phyloP scores from a whole-genome alignment of 2,329 filamentous ascomycete species.

The Aspergillus fischeri region DNA sequence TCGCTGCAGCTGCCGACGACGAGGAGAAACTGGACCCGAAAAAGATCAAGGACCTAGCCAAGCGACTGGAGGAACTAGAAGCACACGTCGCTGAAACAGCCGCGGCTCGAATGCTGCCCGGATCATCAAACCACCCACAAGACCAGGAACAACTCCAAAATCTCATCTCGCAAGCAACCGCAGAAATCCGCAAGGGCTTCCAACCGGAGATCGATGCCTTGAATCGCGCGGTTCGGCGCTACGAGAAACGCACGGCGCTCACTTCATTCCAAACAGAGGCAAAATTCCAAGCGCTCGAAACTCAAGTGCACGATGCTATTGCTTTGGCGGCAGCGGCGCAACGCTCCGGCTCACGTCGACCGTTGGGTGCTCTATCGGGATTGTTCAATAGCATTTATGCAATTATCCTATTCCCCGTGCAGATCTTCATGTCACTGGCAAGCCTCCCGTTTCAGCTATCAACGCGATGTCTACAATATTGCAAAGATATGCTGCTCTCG shows the following conservation, averaged over 20 bases:
- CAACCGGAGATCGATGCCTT: slow-evolving; percentile 83
- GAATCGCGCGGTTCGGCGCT: slow-evolving; percentile 81
- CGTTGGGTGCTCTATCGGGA: slow-evolving; percentile 23
- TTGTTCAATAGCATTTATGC: slow-evolving; percentile 36
- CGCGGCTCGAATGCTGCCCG: slow-evolving; percentile 19
- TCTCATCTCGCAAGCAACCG: slow-evolving; percentile 36
- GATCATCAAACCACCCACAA: slow-evolving; percentile 1
- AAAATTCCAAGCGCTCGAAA: slow-evolving; percentile 67
- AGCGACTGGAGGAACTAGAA: slow-evolving; percentile 68
- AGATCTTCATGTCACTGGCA: slow-evolving; percentile 26
- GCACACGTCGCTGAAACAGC: slow-evolving; percentile 45
- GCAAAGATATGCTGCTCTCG: slow-evolving; percentile 3
- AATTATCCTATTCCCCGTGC: slow-evolving; percentile 33
- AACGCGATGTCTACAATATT: slow-evolving; percentile 14
- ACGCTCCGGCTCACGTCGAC: slow-evolving; percentile 18
- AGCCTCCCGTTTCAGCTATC: slow-evolving; percentile 28
- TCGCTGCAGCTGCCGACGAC: slow-evolving; percentile 40
- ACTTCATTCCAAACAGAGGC: slow-evolving; percentile 72
- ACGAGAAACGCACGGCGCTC: slow-evolving; percentile 81
- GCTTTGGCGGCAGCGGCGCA: slow-evolving; percentile 72
- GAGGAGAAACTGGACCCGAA: slow-evolving; percentile 22
- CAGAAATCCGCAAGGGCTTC: slow-evolving; percentile 60
- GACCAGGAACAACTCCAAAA: slow-evolving; percentile 37
- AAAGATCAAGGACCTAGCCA: slow-evolving; percentile 54
- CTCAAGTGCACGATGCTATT: slow-evolving; percentile 69